A percentile compares a stretch with the other conserved stretches of the same genome.
These are phyloP conservation scores for Neurospora sp. DNA, from an alignment of 495 filamentous ascomycete genomes.

Conservation along the genomic window DNA sequence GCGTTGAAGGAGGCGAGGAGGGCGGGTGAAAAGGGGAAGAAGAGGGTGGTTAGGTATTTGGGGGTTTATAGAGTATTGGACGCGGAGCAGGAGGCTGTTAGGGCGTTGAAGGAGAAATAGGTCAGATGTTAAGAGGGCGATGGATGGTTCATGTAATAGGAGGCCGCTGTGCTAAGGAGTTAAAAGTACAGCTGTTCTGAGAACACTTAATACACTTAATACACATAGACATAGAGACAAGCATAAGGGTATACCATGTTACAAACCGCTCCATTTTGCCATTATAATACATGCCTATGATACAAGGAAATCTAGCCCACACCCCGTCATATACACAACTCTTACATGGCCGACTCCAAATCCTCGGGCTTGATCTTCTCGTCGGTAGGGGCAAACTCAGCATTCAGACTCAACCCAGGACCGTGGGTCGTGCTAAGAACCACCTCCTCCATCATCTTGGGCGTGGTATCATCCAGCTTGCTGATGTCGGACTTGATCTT, in stretches of 20 bases:
- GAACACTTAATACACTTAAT: background rate
- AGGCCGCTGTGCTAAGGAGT: too few relatives aligned
- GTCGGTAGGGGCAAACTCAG: slow-evolving; percentile 53
- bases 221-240: background rate
- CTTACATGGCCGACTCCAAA: slow-evolving; percentile 40
- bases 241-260: background rate
- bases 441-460: slow-evolving; percentile 83
- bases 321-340: background rate
- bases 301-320: slow-evolving; percentile 19
- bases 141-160: background rate
- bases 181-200: too few relatives aligned
- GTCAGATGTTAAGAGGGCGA: background rate
- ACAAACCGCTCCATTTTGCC: slow-evolving; percentile 7
- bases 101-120: slow-evolving; percentile 46
- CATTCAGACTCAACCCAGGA: slow-evolving; percentile 78
- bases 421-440: slow-evolving; percentile 83
- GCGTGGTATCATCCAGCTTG: slow-evolving; percentile 54
- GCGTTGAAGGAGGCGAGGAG: slow-evolving; percentile 63
- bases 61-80: slow-evolving; percentile 68
- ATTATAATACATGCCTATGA: slow-evolving; percentile 38
- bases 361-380: slow-evolving; percentile 43
- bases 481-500: slow-evolving; percentile 68
- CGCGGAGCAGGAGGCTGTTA: slow-evolving; percentile 65
- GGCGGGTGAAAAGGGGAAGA: slow-evolving; percentile 41
- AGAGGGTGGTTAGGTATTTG: slow-evolving; percentile 57